phyloP scores from a whole-genome alignment of 305 asterid genomes.

The Caryopteris hybrid region DNA sequence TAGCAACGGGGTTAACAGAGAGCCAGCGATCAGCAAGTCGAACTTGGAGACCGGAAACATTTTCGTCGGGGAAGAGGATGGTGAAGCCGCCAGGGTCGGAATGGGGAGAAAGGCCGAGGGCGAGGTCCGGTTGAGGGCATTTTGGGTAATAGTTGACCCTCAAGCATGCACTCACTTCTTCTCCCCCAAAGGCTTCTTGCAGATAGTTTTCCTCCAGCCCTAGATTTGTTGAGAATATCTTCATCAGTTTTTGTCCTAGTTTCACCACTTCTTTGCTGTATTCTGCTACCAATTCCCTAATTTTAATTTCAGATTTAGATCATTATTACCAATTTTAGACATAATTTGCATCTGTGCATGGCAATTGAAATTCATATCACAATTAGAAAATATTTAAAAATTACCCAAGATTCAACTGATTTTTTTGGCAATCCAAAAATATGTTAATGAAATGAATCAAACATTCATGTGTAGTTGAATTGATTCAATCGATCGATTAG shows the following conservation, averaged over 20 bases:
- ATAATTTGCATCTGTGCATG: too few relatives aligned
- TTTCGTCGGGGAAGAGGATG: conserved; percentile 62
- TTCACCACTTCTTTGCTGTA: too few relatives aligned
- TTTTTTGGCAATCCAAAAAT: too few relatives aligned
- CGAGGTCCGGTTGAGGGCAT: conserved; percentile 89
- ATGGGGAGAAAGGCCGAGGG: conserved; percentile 78
- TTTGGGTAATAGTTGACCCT: conserved; percentile 75
- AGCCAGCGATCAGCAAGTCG: conserved; percentile 52
- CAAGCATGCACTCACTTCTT: conserved; percentile 50
- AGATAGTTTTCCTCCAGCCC: conserved; percentile 56
- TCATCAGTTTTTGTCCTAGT: conserved; percentile 46
- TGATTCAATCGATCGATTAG: too few relatives aligned
- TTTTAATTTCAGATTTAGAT: too few relatives aligned
- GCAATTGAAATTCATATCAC: too few relatives aligned
- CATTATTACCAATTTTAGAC: too few relatives aligned
- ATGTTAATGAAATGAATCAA: too few relatives aligned
- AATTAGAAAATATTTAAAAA: too few relatives aligned
- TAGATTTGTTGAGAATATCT: conserved; percentile 46
- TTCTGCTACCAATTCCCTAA: too few relatives aligned
- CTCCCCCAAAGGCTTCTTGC: conserved; percentile 66
- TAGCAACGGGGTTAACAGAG: conserved; percentile 56
- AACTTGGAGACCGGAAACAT: conserved; percentile 80
- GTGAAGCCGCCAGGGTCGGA: conserved; percentile 88
- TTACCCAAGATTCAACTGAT: too few relatives aligned
- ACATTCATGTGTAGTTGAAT: too few relatives aligned